A percentile compares a stretch with the other conserved stretches of the same genome.
Evolutionary conservation across 106 monocot species (phyloP).

Genomic region (Phalaenopsis aphrodite): DNA sequence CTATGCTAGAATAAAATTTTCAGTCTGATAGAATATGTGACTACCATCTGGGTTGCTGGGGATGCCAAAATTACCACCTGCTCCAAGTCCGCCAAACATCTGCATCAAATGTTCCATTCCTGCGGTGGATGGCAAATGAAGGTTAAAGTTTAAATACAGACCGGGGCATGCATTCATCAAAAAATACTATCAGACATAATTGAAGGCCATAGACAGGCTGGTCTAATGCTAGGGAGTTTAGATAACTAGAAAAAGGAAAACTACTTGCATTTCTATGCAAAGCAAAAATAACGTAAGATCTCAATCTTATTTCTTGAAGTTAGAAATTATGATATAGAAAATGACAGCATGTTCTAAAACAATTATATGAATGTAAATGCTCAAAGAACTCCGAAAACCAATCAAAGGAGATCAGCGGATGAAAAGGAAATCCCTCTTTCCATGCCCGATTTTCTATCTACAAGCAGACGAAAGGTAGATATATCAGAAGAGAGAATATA

Average conservation of each 20-base stretch:
- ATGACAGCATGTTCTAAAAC: too few species aligned
- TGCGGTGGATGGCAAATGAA: not conserved
- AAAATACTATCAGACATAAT: not conserved
- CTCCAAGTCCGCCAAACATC: constrained; percentile 67
- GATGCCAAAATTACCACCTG: constrained; percentile 33
- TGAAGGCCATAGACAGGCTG: not conserved
- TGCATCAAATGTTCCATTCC: constrained; percentile 63
- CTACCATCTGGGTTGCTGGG: constrained; percentile 43
- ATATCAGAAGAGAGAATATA: not conserved
- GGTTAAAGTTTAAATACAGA: not conserved
- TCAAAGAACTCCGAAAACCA: not conserved
- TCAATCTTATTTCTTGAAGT: not conserved
- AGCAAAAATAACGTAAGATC: not conserved
- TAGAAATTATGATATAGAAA: not conserved
- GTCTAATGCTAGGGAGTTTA: not conserved
- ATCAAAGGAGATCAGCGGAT: not conserved
- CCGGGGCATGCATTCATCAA: not conserved
- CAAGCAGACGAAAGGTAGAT: not conserved
- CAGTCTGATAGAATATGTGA: not conserved
- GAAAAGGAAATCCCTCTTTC: too few species aligned
- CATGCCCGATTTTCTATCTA: not conserved
- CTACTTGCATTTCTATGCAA: not conserved
- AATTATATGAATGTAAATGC: too few species aligned
- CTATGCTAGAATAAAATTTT: not conserved
- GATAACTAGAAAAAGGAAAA: not conserved